Evolutionary conservation across 192 early-diverging fungal genomes (phyloP), one percentile per base, ranked within the genome.

Genomic region (Allomyces macrogynus): DNA sequence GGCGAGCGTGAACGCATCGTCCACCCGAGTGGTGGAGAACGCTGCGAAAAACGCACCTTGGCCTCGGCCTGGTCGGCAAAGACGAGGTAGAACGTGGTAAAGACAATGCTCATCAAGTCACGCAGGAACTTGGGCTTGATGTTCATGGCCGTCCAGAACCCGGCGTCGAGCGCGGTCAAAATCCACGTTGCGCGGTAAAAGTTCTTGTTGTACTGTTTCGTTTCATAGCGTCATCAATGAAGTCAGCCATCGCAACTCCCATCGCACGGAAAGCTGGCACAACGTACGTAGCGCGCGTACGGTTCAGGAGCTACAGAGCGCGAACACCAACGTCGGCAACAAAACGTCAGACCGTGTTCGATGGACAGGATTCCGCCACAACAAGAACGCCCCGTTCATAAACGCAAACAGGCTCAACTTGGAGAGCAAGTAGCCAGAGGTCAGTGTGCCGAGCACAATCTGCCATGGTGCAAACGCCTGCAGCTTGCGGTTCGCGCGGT

Each of bases 141-240:
- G 26, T 76, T 69, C 84, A 92, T 89, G 12, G 90, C 89, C 0
- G 90, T 92, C 67, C 92, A 84, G 74, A 93, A 95, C 0, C 92
- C 94, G 3, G 92, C 94, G 66, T 97, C 94, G n/a, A 94, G 72
- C 3, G 87, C 89, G 0, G 89, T 90, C 62, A 91, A 69, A 32
- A 95, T 73, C 87, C 89, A 94, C 0, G 92, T 85, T 16, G 89
- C 89, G 18, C 94, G 82, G 68, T 89, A 95, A 72, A 89, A 97
- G 73, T 82, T 90, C 14, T 85, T 81, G 43, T 86, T 91, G 76
- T 97, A 97, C 78, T 86, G 76, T 62, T 61, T 69, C 64, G 66
- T 67, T 61, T 72, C 66, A 65, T 74, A 61, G 9, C 23, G 24
- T 18, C 5, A 8, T 32, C 10, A 8, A 14, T 22, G 1, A 5